These are phyloP conservation scores for Microdochium paspali DNA, from an alignment of 2,329 filamentous ascomycete species.

Conservation along the genomic window DNA sequence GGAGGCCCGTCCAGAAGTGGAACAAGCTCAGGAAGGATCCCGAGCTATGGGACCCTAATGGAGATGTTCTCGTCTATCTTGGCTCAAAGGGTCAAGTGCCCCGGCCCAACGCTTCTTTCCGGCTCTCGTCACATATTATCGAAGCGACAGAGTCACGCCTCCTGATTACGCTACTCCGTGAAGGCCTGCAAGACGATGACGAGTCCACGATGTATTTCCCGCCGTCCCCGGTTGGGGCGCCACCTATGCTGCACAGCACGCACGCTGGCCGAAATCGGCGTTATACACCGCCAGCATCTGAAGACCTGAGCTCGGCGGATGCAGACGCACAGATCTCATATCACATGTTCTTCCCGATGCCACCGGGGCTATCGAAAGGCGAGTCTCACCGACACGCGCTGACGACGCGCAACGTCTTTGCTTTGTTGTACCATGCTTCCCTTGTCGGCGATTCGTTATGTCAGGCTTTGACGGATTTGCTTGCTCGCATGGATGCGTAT, in stretches of 20 bases:
- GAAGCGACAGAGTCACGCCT: constrained; percentile 46
- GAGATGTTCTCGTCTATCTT: constrained; percentile 50
- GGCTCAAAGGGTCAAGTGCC: constrained; percentile 33
- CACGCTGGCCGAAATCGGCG: constrained; percentile 21
- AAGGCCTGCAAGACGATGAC: constrained; percentile 42
- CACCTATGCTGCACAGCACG: constrained; percentile 26
- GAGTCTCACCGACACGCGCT: constrained; percentile 49
- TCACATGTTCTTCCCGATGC: constrained; percentile 54
- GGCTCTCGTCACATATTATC: constrained; percentile 48
- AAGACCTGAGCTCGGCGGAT: constrained; percentile 30
- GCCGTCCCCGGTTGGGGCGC: constrained; percentile 30
- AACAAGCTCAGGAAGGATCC: constrained; percentile 50
- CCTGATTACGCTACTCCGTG: constrained; percentile 42
- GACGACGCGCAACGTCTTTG: constrained; percentile 61
- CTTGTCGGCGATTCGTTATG: constrained; percentile 55
- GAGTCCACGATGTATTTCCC: constrained; percentile 23
- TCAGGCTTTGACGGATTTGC: constrained; percentile 54
- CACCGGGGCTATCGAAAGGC: constrained; percentile 33
- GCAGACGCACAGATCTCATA: constrained; percentile 47
- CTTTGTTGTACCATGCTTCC: constrained; percentile 52
- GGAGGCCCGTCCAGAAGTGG: constrained; percentile 39
- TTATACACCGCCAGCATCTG: constrained; percentile 34
- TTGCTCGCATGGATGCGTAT: constrained; percentile 48
- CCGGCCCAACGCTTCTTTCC: constrained; percentile 42
- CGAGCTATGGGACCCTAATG: constrained; percentile 51